Base-by-base conservation (phyloP, 306 rosid genomes). In the Echinosophora koreensis region DNA sequence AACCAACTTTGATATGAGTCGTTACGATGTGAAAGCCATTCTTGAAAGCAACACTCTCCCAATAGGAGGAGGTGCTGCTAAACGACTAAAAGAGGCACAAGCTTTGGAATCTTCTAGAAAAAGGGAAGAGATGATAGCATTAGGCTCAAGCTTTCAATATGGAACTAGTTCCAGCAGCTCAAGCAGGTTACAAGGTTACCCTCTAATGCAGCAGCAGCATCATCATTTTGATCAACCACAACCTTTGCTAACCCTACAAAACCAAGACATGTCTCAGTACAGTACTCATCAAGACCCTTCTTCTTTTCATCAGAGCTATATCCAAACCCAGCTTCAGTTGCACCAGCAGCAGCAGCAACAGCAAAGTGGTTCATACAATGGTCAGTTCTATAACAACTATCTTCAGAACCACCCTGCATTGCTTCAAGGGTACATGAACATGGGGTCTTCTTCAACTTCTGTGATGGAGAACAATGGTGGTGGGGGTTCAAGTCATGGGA, bases 1-100 rank as follows among this genome's bases (percentile, higher is more conserved):
- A 0, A 90, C 96, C 6, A 90, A 90, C 85, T 90, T 90, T 8
- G 96, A 88, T 83, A 90, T 88, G 91, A 87, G 74, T 17, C 92
- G 92, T 2, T 90, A 90, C 44, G 93, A 90, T 52, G 96, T 90
- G 56, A 88, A 90, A 51, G 81, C 87, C 69, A 90, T 90, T 63
- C 78, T 88, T 0, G 96, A 90, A 27, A 90, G 93, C 90, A 88
- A 83, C 51, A 83, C 87, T 6, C 93, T 90, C 13, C 93, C 96
- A 0, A 88, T 90, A 1, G 90, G 96, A 8, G 93, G 91, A 1
- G 96, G 96, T 0, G 96, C 90, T 0, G 93, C 91, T 0, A 90
- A 90, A 34, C 77, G 91, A 0, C 73, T 88, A 1, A 90, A 88
- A 57, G 92, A 90, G 67, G 92, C 90, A 18, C 92, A 88, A 30